Evolutionary conservation across 78 protist genomes (phyloP).

Genomic region (Isochrysis galbana): DNA sequence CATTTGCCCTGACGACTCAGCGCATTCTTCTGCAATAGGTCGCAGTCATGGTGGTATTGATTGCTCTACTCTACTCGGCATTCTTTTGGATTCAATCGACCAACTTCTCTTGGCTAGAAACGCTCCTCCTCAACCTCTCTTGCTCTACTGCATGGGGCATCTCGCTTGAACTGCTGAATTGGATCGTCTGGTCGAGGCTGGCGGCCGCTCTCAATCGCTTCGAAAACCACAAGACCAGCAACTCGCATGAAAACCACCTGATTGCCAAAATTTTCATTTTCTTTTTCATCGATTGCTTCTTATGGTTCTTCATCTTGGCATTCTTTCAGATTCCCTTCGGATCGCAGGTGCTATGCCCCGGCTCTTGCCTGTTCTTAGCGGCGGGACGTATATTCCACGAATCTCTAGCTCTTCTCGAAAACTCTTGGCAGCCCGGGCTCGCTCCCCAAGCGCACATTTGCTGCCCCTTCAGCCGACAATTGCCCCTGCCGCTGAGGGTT

Average conservation of each 20-base stretch:
- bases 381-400: too few species aligned
- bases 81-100: neutral
- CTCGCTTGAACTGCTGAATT: neutral
- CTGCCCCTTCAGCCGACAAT: too few species aligned
- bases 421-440: too few species aligned
- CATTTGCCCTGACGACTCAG: too few species aligned
- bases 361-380: too few species aligned
- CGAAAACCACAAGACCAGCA: neutral
- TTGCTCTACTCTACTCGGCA: neutral
- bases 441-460: too few species aligned
- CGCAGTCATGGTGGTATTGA: neutral
- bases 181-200: neutral
- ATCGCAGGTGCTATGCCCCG: too few species aligned
- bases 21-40: neutral
- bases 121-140: too few species aligned
- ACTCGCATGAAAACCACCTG: neutral
- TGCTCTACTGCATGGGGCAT: neutral
- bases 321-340: conserved; percentile 15
- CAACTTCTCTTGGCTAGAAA: neutral
- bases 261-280: neutral
- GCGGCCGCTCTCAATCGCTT: neutral
- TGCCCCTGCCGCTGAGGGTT: too few species aligned
- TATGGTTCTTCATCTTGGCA: conserved; percentile 13
- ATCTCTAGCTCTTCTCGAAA: too few species aligned
- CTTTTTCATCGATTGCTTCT: neutral